Evolutionary conservation across 2,329 filamentous ascomycete species (phyloP).

Genomic region (Teratosphaeria nubilosa): DNA sequence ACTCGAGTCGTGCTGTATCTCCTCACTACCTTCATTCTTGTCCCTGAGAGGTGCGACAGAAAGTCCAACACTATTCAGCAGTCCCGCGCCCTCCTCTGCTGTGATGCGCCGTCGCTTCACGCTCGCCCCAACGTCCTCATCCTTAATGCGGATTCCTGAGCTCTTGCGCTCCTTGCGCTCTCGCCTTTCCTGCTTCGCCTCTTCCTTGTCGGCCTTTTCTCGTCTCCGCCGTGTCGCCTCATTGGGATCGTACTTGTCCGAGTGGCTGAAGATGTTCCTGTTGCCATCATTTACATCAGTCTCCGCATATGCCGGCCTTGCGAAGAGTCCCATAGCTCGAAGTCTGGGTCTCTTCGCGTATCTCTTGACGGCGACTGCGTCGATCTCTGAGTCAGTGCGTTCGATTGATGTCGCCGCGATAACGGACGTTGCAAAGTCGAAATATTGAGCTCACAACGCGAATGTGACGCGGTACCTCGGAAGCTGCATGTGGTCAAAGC

Average conservation of each 20-base stretch:
- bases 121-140: conserved; percentile 3
- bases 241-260: conserved; percentile 29
- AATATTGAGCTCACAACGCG: not conserved
- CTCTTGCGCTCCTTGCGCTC: conserved; percentile 15
- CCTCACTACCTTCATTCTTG: conserved; percentile 5
- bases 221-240: conserved; percentile 25
- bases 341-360: not conserved
- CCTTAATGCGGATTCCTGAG: conserved; percentile 10
- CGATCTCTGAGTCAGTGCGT: not conserved
- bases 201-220: conserved; percentile 14
- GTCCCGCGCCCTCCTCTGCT: conserved; percentile 14
- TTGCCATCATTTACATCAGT: conserved; percentile 9
- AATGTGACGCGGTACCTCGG: not conserved
- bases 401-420: not conserved
- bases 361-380: not conserved
- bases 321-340: conserved; percentile 21
- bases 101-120: conserved; percentile 21
- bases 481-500: not conserved
- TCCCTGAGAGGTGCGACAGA: conserved; percentile 3
- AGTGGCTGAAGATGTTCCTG: conserved; percentile 36
- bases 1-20: not conserved
- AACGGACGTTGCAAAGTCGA: not conserved
- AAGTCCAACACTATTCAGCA: conserved; percentile 12
- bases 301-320: conserved; percentile 19
- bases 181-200: conserved; percentile 24